phyloP scores from a whole-genome alignment of 768 basidiomycete species.

The Boletus rufocinnamomeus region DNA sequence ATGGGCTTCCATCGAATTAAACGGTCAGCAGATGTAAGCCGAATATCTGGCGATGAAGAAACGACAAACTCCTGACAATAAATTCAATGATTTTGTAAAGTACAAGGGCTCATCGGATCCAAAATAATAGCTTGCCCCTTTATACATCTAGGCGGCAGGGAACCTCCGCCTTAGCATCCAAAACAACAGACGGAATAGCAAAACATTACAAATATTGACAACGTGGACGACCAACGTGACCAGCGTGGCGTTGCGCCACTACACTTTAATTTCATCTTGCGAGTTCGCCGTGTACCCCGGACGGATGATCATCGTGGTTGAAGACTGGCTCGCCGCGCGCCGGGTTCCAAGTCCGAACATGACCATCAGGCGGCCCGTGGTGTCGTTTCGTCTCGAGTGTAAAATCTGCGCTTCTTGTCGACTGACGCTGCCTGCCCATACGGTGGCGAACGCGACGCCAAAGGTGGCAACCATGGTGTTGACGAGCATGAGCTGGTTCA shows the following conservation, averaged over 20 bases:
- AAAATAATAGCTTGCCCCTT: background rate
- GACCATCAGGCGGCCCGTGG: background rate
- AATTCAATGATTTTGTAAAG: background rate
- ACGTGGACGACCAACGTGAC: background rate
- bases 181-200: background rate
- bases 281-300: too few species aligned
- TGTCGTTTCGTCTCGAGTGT: background rate
- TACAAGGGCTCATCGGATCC: background rate
- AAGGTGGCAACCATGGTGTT: slow-evolving; percentile 16
- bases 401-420: background rate
- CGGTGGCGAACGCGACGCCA: slow-evolving; percentile 7
- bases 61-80: background rate
- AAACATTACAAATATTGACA: background rate
- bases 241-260: background rate
- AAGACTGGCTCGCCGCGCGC: background rate
- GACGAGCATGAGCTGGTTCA: slow-evolving; percentile 7
- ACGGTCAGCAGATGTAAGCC: background rate
- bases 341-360: background rate
- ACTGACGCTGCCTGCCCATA: slow-evolving; percentile 8
- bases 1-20: background rate
- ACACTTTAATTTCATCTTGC: background rate
- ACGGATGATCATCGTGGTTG: background rate
- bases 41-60: background rate
- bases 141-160: background rate
- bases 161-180: background rate